These are phyloP conservation scores for Teunomyces aglyptinius DNA, from an alignment of 805 yeast species.

Conservation along the genomic window DNA sequence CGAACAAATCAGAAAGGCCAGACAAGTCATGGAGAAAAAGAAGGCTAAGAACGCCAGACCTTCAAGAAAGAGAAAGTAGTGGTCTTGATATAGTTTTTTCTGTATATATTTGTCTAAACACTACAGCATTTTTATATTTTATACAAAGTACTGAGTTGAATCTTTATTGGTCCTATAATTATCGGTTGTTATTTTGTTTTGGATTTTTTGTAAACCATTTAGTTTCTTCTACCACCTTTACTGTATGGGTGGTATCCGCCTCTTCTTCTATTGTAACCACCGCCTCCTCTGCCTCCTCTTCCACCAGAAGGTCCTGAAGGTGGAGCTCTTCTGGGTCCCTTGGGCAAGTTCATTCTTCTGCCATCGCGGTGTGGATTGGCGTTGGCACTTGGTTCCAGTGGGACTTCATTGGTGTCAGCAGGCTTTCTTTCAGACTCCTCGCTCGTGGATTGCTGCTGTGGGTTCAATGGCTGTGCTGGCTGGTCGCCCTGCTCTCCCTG, in stretches of 20 bases:
- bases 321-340: slow-evolving; percentile 49
- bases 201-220: background rate
- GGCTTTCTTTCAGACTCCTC: slow-evolving; percentile 7
- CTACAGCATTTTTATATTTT: background rate
- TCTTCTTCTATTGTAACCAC: slow-evolving; percentile 27
- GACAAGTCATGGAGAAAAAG: slow-evolving; percentile 67
- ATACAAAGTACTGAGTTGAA: background rate
- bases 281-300: slow-evolving; percentile 30
- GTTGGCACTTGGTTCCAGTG: slow-evolving; percentile 11
- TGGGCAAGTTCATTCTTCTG: slow-evolving; percentile 43
- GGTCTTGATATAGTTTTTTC: background rate
- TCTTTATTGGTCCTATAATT: background rate
- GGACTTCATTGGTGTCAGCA: slow-evolving; percentile 25
- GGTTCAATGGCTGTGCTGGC: slow-evolving; percentile 41
- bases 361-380: slow-evolving; percentile 20
- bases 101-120: background rate
- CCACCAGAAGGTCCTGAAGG: slow-evolving; percentile 37
- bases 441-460: slow-evolving; percentile 33
- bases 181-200: background rate
- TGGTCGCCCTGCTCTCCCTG: slow-evolving; percentile 18
- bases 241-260: slow-evolving; percentile 45
- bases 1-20: slow-evolving; percentile 74
- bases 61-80: slow-evolving; percentile 19
- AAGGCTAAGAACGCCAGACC: slow-evolving; percentile 84
- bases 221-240: slow-evolving; percentile 33